Conservation (phyloP, 1,139 yeast genomes). For the Zygoascus hellenicus region DNA sequence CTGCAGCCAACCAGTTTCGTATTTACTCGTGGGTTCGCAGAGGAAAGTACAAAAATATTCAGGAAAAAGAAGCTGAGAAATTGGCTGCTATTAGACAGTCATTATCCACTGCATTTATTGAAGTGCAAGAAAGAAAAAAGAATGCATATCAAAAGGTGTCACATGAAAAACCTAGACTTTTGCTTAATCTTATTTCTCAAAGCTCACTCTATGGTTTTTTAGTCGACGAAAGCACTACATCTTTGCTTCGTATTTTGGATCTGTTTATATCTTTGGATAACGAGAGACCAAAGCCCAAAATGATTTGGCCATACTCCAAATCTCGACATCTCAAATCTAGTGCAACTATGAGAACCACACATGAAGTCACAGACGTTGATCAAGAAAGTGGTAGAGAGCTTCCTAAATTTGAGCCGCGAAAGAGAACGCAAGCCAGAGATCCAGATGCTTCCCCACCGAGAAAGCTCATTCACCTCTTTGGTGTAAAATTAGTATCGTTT, state of each 20-base stretch:
- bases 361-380: slow-evolving; percentile 9
- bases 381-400: slow-evolving; percentile 10
- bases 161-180: slow-evolving; percentile 8
- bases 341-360: neutral
- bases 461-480: slow-evolving; percentile 27
- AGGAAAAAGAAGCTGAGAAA: slow-evolving; percentile 9
- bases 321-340: slow-evolving; percentile 11
- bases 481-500: slow-evolving; percentile 18
- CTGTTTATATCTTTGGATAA: slow-evolving; percentile 17
- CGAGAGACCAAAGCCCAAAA: slow-evolving; percentile 18
- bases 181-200: slow-evolving; percentile 16
- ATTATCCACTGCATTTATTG: slow-evolving; percentile 8
- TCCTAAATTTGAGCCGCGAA: slow-evolving; percentile 12
- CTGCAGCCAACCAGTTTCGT: slow-evolving; percentile 21
- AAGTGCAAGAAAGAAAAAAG: slow-evolving; percentile 12
- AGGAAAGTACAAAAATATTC: slow-evolving; percentile 11
- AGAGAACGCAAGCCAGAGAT: slow-evolving; percentile 23
- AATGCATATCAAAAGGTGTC: slow-evolving; percentile 7
- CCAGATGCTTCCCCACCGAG: slow-evolving; percentile 34
- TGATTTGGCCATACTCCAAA: slow-evolving; percentile 18
- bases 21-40: slow-evolving; percentile 1
- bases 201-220: slow-evolving; percentile 21
- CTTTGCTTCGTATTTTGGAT: slow-evolving; percentile 11
- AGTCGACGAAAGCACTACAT: slow-evolving; percentile 8
- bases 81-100: slow-evolving; percentile 10